Percentiles rank a stretch among this genome's conserved stretches.
Conservation (phyloP, 2,329 filamentous ascomycete species). For the Lachnellula occidentalis region DNA sequence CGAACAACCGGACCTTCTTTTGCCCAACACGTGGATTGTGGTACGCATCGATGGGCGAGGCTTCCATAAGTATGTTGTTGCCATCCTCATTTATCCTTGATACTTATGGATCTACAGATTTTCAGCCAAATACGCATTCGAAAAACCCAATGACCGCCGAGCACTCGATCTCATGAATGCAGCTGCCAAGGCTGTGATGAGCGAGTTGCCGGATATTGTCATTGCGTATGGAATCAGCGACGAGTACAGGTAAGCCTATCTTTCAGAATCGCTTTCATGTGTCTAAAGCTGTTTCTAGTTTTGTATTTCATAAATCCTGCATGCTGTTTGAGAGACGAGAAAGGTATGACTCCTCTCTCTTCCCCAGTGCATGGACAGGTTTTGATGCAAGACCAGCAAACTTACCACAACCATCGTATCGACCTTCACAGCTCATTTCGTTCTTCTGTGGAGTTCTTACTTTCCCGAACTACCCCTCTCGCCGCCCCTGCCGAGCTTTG, state of each 20-base stretch:
- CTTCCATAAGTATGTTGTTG: slow-evolving; percentile 72
- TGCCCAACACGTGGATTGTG: slow-evolving; percentile 94
- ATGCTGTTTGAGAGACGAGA: slow-evolving; percentile 79
- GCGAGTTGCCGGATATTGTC: slow-evolving; percentile 75
- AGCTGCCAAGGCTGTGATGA: slow-evolving; percentile 78
- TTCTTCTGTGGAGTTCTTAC: slow-evolving; percentile 70
- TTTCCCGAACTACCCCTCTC: slow-evolving; percentile 69
- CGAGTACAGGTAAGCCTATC: slow-evolving; percentile 64
- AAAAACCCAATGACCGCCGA: slow-evolving; percentile 86
- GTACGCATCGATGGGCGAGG: slow-evolving; percentile 89
- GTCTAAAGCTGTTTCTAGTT: slow-evolving; percentile 47
- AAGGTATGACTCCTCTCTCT: slow-evolving; percentile 48
- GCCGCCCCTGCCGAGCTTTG: slow-evolving; percentile 79
- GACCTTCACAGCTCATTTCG: slow-evolving; percentile 88
- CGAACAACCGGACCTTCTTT: slow-evolving; percentile 72
- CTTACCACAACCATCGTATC: slow-evolving; percentile 86
- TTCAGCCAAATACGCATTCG: slow-evolving; percentile 75
- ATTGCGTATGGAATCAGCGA: slow-evolving; percentile 93
- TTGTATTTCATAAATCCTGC: slow-evolving; percentile 80
- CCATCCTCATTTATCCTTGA: not conserved
- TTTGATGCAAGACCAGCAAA: slow-evolving; percentile 55
- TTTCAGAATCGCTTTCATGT: not conserved
- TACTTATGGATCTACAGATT: slow-evolving; percentile 48
- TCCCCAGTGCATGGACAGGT: not conserved
- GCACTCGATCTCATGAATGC: slow-evolving; percentile 93